Base-by-base conservation (phyloP, 768 basidiomycete genomes). In the Naganishia friedmannii region DNA sequence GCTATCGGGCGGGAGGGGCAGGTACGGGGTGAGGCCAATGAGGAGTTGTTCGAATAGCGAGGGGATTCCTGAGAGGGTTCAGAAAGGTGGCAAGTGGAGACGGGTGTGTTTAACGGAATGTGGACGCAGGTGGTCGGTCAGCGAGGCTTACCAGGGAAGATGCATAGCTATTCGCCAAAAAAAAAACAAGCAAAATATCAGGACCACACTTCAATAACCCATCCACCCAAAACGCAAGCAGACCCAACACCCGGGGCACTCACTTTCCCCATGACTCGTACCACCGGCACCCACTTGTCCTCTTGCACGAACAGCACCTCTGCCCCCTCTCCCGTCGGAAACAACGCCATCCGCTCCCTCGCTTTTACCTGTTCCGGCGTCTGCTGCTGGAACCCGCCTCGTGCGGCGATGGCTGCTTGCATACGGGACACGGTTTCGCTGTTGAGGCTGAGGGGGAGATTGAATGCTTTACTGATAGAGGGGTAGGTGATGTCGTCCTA, bases 241-340 rank as follows among this genome's bases (percentile, higher is more conserved):
- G 34, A 17, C 26, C 31, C n/a, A 31, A 26, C 1, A 42, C 34
- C 45, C 34, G 4, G 12, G 21, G 7, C 34, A 73, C 78, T 68
- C 70, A 78, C 79, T 72, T 91, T 94, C 28, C 90, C 89, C 74
- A 87, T 87, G 2, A 96, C 83, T 21, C 92, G 85, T 0, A 95
- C 88, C 15, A 96, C 91, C 29, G 93, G 93, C n/a, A 94, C 93
- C 91, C 92, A 96, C 66, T 93, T 83, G 72, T 92, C 90, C 70
- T 85, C 83, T 10, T 85, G 86, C 8, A 93, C 88, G 77, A 89
- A 93, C 1, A 98, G 79, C 12, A 89, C 86, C 78, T 98, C 93
- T 0, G 88, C 88, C 0, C 73, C 74, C 3, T 85, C 80, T 19
- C 86, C 85, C 17, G 75, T 76, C 0, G 94, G 94, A 77, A 98